Conservation (phyloP, 441 rosid species). For the Dalechampia spathulata region DNA sequence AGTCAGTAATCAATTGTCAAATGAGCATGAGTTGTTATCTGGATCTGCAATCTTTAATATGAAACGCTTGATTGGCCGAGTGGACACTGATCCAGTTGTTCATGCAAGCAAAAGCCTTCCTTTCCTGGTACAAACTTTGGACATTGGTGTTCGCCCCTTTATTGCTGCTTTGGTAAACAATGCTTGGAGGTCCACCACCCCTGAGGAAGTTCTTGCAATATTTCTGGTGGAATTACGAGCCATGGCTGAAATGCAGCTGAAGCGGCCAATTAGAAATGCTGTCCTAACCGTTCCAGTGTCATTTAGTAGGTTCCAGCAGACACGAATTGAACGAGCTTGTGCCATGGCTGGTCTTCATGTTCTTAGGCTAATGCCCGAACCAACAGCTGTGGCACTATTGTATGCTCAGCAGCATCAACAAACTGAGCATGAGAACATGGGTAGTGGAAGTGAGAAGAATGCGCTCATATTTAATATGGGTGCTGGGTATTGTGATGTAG, state of each 20-base stretch:
- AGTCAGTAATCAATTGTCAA: constrained; percentile 50
- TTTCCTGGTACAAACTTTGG: constrained; percentile 75
- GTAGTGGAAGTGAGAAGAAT: constrained; percentile 70
- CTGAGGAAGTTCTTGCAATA: constrained; percentile 82
- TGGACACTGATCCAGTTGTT: constrained; percentile 74
- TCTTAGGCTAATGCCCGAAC: constrained; percentile 83
- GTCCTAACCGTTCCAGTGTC: constrained; percentile 78
- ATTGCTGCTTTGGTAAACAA: constrained; percentile 74
- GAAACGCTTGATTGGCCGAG: constrained; percentile 85
- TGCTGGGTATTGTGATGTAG: constrained; percentile 80
- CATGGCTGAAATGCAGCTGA: constrained; percentile 70
- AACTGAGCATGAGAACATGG: constrained; percentile 56
- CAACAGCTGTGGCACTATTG: constrained; percentile 73
- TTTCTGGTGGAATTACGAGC: constrained; percentile 60
- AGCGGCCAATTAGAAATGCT: constrained; percentile 58
- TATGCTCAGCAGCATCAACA: constrained; percentile 87
- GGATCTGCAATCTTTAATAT: constrained; percentile 85
- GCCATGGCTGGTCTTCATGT: constrained; percentile 90
- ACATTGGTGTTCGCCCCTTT: constrained; percentile 76
- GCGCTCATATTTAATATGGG: constrained; percentile 84
- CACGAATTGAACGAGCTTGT: constrained; percentile 76
- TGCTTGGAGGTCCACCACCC: constrained; percentile 81
- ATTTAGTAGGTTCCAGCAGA: constrained; percentile 69
- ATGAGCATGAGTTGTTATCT: constrained; percentile 64
- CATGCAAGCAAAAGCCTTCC: constrained; percentile 67